phyloP scores from a whole-genome alignment of 805 yeast species.

The Starmerella lactis-condensi region DNA sequence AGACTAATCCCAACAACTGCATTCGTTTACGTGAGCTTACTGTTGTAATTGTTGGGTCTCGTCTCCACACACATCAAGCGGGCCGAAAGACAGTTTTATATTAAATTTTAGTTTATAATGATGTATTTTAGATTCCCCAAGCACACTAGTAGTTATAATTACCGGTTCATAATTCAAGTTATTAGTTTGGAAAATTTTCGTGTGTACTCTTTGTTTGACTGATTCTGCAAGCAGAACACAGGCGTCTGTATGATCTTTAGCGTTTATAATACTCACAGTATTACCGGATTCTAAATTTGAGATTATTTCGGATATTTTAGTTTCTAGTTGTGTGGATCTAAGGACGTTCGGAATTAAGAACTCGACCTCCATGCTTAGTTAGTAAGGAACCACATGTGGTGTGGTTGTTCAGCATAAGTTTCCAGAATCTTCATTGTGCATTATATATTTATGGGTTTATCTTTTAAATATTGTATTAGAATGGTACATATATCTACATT shows the following conservation, averaged over 20 bases:
- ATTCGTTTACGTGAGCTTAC: too few species aligned
- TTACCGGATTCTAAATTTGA: background rate
- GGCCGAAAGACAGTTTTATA: conserved; percentile 3
- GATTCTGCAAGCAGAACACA: conserved; percentile 5
- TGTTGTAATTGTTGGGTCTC: conserved; percentile 8
- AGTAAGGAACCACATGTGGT: conserved; percentile 1
- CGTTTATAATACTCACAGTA: conserved; percentile 3
- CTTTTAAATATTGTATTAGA: background rate
- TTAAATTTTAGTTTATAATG: conserved; percentile 3
- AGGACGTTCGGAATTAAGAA: conserved; percentile 5
- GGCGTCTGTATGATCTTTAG: conserved; percentile 4
- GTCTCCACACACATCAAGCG: background rate
- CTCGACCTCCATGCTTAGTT: background rate
- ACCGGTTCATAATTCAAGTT: conserved; percentile 3
- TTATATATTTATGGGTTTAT: conserved; percentile 1
- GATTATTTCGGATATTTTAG: conserved; percentile 1
- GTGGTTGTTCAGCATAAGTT: too few species aligned
- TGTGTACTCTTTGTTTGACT: conserved; percentile 4
- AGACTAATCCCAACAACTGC: too few species aligned
- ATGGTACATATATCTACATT: background rate
- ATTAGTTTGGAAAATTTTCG: conserved; percentile 5
- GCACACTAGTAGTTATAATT: background rate
- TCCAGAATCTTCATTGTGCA: background rate
- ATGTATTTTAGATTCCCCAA: conserved; percentile 7
- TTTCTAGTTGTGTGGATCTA: conserved; percentile 1